Evolutionary conservation across 805 yeast genomes (phyloP).

Genomic region (Wickerhamomyces ciferrii): DNA sequence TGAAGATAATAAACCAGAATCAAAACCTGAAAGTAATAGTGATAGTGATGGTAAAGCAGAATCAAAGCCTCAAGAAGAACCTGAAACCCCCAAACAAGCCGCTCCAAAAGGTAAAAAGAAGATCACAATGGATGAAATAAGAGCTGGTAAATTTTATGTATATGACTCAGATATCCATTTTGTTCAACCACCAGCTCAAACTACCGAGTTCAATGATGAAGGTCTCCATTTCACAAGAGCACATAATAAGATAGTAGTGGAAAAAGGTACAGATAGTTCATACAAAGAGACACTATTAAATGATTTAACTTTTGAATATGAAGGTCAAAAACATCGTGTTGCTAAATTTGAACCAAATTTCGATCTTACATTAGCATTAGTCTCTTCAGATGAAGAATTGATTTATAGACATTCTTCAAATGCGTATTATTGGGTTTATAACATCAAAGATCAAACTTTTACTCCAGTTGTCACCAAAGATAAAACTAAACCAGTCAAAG

Average conservation of each 20-base stretch:
- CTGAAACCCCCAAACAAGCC: neutral
- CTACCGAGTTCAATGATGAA: constrained; percentile 11
- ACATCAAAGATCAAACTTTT: constrained; percentile 21
- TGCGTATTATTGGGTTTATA: constrained; percentile 36
- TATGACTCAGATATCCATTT: constrained; percentile 9
- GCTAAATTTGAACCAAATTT: constrained; percentile 14
- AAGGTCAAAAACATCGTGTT: constrained; percentile 6
- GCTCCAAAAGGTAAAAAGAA: neutral
- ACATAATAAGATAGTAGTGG: constrained; percentile 4
- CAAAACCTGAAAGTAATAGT: neutral
- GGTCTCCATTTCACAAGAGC: constrained; percentile 16
- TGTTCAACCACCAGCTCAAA: constrained; percentile 9
- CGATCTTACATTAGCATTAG: constrained; percentile 29
- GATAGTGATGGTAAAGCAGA: neutral
- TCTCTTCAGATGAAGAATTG: constrained; percentile 43
- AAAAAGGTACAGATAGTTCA: constrained; percentile 9
- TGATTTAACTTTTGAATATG: constrained; percentile 5
- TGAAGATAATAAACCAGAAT: neutral
- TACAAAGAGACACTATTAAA: constrained; percentile 6
- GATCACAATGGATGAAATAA: constrained; percentile 16
- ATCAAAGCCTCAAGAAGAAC: neutral
- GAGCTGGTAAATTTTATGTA: constrained; percentile 12
- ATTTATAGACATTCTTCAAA: constrained; percentile 53
- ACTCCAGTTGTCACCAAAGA: constrained; percentile 23
- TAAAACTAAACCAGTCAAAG: constrained; percentile 20